phyloP scores from a whole-genome alignment of 169 alveolate species.

The Perkinsus olseni region DNA sequence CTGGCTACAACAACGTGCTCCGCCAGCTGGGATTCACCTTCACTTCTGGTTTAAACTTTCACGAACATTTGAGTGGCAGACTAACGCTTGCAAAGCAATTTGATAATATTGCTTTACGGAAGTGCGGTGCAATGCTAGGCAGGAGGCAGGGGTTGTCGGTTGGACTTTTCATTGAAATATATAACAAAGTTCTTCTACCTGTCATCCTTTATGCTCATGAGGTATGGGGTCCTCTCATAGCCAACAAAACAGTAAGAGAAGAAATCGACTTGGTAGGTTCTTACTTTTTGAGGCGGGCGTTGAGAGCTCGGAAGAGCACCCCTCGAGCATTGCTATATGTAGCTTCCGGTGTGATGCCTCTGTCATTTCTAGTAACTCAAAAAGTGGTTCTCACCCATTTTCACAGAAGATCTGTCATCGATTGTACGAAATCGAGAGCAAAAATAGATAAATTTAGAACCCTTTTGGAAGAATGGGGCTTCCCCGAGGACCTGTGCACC shows the following conservation, averaged over 20 bases:
- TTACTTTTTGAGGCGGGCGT: neutral
- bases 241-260: neutral
- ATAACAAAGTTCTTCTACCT: neutral
- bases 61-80: neutral
- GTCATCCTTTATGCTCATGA: neutral
- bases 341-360: neutral
- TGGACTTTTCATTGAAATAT: neutral
- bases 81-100: neutral
- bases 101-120: neutral
- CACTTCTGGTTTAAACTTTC: neutral
- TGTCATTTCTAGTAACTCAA: neutral
- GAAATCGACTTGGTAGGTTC: neutral
- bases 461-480: neutral
- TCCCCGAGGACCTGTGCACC: no score
- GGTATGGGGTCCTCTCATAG: neutral
- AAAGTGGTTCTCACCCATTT: neutral
- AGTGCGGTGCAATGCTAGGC: neutral
- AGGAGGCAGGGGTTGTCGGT: neutral
- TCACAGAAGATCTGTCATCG: neutral
- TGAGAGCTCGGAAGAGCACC: neutral
- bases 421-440: neutral
- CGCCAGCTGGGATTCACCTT: neutral
- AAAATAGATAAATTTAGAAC: neutral
- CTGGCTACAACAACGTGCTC: neutral
- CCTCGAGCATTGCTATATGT: neutral